Evolutionary conservation across 441 rosid genomes (phyloP).

Genomic region (Eruca vesicaria): DNA sequence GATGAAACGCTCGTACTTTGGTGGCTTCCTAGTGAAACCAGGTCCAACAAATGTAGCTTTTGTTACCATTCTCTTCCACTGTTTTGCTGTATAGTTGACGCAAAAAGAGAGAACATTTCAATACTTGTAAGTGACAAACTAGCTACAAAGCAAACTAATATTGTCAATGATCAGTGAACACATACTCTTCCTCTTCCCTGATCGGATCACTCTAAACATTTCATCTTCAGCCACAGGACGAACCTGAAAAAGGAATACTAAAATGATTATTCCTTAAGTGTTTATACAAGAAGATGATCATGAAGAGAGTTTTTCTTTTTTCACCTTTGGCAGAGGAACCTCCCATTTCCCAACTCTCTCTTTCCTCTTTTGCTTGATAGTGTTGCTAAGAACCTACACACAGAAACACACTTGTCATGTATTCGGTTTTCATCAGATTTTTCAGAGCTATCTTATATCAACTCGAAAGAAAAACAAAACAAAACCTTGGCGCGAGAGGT

Average conservation of each 20-base stretch:
- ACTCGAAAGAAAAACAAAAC: not conserved
- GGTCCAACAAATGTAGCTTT: slow-evolving; percentile 88
- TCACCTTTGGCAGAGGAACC: slow-evolving; percentile 89
- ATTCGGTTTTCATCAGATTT: slow-evolving; percentile 3
- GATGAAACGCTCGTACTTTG: slow-evolving; percentile 95
- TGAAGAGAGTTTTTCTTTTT: slow-evolving; percentile 5
- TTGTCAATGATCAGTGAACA: not conserved
- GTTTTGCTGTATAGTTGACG: slow-evolving; percentile 58
- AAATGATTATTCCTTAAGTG: not conserved
- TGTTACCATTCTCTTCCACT: slow-evolving; percentile 93
- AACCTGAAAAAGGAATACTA: slow-evolving; percentile 45
- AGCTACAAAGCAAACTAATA: too few species aligned
- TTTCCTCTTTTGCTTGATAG: slow-evolving; percentile 93
- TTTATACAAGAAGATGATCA: not conserved
- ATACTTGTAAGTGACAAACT: not conserved
- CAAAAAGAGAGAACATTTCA: not conserved
- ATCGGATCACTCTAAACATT: slow-evolving; percentile 84
- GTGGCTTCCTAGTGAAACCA: slow-evolving; percentile 95
- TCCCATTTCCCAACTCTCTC: slow-evolving; percentile 99
- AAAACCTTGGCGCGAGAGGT: slow-evolving; percentile 82
- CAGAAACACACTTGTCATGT: slow-evolving; percentile 2
- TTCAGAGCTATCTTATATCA: not conserved
- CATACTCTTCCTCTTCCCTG: slow-evolving; percentile 86
- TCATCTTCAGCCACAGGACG: slow-evolving; percentile 98
- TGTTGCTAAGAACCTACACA: slow-evolving; percentile 77